Percentiles rank a stretch among this genome's conserved stretches.
These are phyloP conservation scores for Microbotryomycetes sp. DNA, from an alignment of 1,284 basidiomycete genomes.

Conservation along the genomic window DNA sequence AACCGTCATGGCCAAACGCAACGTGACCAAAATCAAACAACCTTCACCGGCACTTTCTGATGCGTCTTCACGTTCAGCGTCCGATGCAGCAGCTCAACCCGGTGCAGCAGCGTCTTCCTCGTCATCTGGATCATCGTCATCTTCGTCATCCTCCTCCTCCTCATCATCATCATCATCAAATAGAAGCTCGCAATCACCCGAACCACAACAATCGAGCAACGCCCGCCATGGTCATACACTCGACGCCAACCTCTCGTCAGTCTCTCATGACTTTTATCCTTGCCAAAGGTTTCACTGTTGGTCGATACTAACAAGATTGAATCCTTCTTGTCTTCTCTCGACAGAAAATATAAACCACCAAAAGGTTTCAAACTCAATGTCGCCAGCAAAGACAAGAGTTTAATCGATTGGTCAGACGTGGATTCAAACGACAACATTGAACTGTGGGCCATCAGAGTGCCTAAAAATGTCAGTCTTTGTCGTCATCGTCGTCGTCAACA, in stretches of 20 bases:
- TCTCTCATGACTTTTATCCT: too few relatives aligned
- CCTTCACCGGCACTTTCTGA: background rate
- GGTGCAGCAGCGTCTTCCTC: slow-evolving; percentile 6
- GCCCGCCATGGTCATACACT: background rate
- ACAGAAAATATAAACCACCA: slow-evolving; percentile 23
- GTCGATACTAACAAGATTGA: background rate
- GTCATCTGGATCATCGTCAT: background rate
- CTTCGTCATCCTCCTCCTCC: slow-evolving; percentile 3
- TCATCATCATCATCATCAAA: background rate
- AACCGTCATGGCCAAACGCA: background rate
- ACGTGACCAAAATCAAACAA: background rate
- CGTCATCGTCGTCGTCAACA: too few relatives aligned
- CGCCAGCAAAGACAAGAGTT: background rate
- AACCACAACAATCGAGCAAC: background rate
- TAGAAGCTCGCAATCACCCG: slow-evolving; percentile 12
- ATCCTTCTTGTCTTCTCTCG: background rate
- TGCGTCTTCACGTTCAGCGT: background rate
- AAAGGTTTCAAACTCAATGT: slow-evolving; percentile 11
- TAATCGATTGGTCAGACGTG: slow-evolving; percentile 20
- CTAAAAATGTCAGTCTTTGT: slow-evolving; percentile 12
- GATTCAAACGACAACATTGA: slow-evolving; percentile 18
- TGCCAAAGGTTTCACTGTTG: too few relatives aligned
- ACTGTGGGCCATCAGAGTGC: slow-evolving; percentile 28
- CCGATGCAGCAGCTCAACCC: too few relatives aligned
- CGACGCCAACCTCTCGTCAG: background rate